phyloP scores from a whole-genome alignment of 2,329 filamentous ascomycete species.

The Penicillium sp. region DNA sequence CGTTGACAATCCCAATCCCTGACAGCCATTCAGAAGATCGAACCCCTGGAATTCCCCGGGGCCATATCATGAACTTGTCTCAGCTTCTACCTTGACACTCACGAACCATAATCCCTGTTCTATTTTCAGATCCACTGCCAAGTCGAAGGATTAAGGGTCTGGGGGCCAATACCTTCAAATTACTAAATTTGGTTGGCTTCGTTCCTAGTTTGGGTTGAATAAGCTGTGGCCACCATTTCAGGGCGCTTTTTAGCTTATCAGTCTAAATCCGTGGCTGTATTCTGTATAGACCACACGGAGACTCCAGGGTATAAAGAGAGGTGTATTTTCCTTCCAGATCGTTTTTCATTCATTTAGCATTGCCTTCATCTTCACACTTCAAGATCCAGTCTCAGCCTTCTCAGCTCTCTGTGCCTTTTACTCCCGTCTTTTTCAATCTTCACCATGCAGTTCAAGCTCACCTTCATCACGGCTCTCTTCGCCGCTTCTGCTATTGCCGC shows the following conservation, averaged over 20 bases:
- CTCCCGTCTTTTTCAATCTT: neutral
- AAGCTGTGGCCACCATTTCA: neutral
- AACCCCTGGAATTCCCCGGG: neutral
- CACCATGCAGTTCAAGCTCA: conserved; percentile 6
- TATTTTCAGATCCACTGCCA: neutral
- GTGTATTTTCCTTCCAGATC: neutral
- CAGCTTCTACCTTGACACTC: neutral
- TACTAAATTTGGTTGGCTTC: neutral
- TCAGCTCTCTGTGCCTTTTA: no score
- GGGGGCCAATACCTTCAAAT: neutral
- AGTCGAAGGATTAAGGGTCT: neutral
- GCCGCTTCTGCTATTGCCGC: neutral
- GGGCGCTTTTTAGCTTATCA: neutral
- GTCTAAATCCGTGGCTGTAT: neutral
- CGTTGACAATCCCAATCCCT: neutral
- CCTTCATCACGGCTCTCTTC: conserved; percentile 1
- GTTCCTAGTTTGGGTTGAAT: neutral
- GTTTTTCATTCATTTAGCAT: neutral
- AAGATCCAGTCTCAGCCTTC: neutral
- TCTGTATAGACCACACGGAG: neutral
- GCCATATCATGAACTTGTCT: neutral
- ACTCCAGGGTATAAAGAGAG: neutral
- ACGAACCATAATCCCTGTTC: neutral
- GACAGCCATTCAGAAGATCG: neutral
- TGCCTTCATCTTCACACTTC: neutral